These are phyloP conservation scores for Raddia distichophylla DNA, from an alignment of 176 grass and related monocot species.

Conservation along the genomic window DNA sequence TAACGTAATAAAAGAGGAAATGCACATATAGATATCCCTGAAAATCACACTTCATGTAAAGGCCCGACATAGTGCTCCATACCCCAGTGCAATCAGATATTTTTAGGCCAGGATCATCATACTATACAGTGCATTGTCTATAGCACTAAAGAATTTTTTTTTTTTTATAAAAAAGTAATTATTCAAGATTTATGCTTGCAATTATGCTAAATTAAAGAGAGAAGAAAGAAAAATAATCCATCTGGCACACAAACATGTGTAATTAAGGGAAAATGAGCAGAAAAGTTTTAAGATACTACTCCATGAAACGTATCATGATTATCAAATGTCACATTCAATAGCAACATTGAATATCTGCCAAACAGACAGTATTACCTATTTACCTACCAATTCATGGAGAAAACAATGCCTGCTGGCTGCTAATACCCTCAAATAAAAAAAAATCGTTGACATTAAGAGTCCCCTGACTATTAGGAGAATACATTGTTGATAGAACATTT, in stretches of 20 bases:
- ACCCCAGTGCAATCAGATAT: background rate
- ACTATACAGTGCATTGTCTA: background rate
- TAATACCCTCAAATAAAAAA: background rate
- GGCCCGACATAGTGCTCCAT: constrained; percentile 5
- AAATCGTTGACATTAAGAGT: background rate
- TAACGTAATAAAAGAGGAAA: constrained; percentile 1
- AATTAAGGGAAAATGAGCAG: background rate
- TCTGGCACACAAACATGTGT: background rate
- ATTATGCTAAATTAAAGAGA: constrained; percentile 2
- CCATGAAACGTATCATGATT: background rate
- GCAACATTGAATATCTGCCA: background rate
- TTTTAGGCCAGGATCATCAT: constrained; percentile 18
- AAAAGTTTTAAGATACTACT: background rate
- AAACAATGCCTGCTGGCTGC: background rate
- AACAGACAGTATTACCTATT: background rate
- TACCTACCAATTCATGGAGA: background rate
- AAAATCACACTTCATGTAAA: constrained; percentile 25
- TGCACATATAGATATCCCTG: background rate
- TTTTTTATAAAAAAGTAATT: too few species aligned
- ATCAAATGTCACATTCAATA: background rate
- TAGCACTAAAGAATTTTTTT: background rate
- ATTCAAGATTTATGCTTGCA: constrained; percentile 13
- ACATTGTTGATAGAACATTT: constrained; percentile 23
- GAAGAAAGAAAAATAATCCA: background rate
- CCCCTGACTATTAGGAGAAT: background rate